Conservation (phyloP, 106 monocot species). For the Amphibolis antarctica region DNA sequence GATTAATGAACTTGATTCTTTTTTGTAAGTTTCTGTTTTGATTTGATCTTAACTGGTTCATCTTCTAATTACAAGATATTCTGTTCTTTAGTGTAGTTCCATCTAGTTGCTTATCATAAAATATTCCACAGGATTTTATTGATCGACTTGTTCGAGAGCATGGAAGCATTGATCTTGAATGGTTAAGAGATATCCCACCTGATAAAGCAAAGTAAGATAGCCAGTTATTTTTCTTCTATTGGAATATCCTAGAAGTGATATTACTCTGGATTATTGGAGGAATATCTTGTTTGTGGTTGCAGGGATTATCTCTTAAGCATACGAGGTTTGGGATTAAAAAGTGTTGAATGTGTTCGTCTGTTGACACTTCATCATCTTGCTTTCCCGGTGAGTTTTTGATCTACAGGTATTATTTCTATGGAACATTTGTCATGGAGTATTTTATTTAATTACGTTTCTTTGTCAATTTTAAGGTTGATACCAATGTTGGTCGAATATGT, state of each 20-base stretch:
- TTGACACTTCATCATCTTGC: conserved; percentile 68
- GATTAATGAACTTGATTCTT: too few relatives aligned
- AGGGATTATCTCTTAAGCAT: conserved; percentile 83
- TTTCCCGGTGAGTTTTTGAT: conserved; percentile 47
- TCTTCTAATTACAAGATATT: background rate
- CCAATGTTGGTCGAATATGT: conserved; percentile 78
- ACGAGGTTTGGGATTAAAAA: conserved; percentile 71
- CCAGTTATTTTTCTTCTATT: background rate
- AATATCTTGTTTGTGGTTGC: conserved; percentile 8
- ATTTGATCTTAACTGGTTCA: too few relatives aligned
- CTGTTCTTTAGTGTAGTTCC: background rate
- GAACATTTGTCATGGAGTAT: background rate
- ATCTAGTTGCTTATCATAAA: background rate
- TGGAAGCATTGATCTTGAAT: conserved; percentile 84
- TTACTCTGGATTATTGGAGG: background rate
- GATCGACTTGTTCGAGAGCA: conserved; percentile 53
- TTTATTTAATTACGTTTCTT: background rate
- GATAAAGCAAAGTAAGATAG: conserved; percentile 61
- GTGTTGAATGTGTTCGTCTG: conserved; percentile 75
- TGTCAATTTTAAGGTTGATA: conserved; percentile 47
- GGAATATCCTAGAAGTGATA: background rate
- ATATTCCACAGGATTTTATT: conserved; percentile 47
- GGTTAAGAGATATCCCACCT: conserved; percentile 64
- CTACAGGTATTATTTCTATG: background rate
- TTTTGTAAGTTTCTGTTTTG: too few relatives aligned